phyloP scores from a whole-genome alignment of 2,329 filamentous ascomycete genomes.

The Trichoderma oligosporum region DNA sequence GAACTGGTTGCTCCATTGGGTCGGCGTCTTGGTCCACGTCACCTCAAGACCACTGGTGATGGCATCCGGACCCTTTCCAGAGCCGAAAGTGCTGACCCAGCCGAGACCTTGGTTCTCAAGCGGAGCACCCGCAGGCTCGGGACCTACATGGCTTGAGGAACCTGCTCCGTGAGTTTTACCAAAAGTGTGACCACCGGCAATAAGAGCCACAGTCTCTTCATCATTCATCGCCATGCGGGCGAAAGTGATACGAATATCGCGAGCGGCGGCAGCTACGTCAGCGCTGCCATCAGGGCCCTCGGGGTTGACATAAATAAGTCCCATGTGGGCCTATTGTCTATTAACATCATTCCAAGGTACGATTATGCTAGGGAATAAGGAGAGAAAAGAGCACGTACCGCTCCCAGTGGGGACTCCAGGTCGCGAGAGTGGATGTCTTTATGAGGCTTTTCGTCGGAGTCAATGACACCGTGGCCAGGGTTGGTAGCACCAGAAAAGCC shows the following conservation, averaged over 20 bases:
- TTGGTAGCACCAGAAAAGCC: slow-evolving; percentile 38
- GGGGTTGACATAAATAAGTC: slow-evolving; percentile 78
- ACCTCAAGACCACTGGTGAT: slow-evolving; percentile 77
- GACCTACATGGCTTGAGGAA: slow-evolving; percentile 58
- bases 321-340: slow-evolving; percentile 34
- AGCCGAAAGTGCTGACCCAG: slow-evolving; percentile 62
- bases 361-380: not conserved
- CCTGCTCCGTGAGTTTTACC: slow-evolving; percentile 78
- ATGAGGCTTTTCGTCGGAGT: slow-evolving; percentile 35
- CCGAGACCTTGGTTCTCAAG: slow-evolving; percentile 68
- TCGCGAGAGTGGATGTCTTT: slow-evolving; percentile 56
- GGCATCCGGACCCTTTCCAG: slow-evolving; percentile 66
- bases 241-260: slow-evolving; percentile 72
- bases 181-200: slow-evolving; percentile 73
- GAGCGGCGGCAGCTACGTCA: slow-evolving; percentile 64
- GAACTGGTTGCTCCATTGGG: slow-evolving; percentile 71
- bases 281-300: slow-evolving; percentile 71
- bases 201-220: slow-evolving; percentile 75
- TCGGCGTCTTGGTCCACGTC: slow-evolving; percentile 72
- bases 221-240: slow-evolving; percentile 80
- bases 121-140: slow-evolving; percentile 62
- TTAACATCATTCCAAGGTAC: not conserved
- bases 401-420: slow-evolving; percentile 64
- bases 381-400: slow-evolving; percentile 48
- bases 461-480: slow-evolving; percentile 30